These are phyloP conservation scores for Lagenidium giganteum DNA, from an alignment of 352 stramenopile genomes.

Conservation along the genomic window DNA sequence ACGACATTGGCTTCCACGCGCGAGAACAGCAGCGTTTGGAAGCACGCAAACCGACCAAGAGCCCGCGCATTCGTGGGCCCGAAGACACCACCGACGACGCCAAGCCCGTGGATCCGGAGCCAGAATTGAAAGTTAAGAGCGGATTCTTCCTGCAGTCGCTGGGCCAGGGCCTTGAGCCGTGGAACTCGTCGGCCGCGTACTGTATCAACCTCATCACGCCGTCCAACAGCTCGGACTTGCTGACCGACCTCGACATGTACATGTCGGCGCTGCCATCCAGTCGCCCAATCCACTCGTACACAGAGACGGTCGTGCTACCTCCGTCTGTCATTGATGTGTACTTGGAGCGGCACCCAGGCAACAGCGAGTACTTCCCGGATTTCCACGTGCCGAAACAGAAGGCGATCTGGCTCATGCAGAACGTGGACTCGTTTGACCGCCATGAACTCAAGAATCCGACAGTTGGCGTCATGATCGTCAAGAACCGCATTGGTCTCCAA, in stretches of 20 bases:
- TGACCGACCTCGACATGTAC: constrained; percentile 73
- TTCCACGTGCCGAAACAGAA: constrained; percentile 53
- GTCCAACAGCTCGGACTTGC: constrained; percentile 46
- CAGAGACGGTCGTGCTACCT: constrained; percentile 37
- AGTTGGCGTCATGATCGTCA: constrained; percentile 80
- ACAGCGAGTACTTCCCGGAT: constrained; percentile 66
- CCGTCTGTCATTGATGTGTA: constrained; percentile 78
- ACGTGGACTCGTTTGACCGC: constrained; percentile 80
- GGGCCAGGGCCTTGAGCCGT: constrained; percentile 64
- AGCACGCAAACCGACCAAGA: constrained; percentile 26
- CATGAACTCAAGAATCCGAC: constrained; percentile 64
- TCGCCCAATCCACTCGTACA: constrained; percentile 45
- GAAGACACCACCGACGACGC: neutral
- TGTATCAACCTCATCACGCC: constrained; percentile 77
- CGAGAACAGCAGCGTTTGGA: constrained; percentile 40
- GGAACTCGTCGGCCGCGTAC: constrained; percentile 53
- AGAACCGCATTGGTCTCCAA: constrained; percentile 75
- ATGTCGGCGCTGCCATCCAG: constrained; percentile 62
- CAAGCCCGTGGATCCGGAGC: constrained; percentile 12
- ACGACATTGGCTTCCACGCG: constrained; percentile 40
- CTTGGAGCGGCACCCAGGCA: constrained; percentile 63
- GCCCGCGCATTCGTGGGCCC: constrained; percentile 15
- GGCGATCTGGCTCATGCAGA: constrained; percentile 84
- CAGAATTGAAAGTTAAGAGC: constrained; percentile 28
- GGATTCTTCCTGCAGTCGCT: constrained; percentile 71